Base-by-base conservation (phyloP, 2,329 filamentous ascomycete species). In the Huntiella decipiens region DNA sequence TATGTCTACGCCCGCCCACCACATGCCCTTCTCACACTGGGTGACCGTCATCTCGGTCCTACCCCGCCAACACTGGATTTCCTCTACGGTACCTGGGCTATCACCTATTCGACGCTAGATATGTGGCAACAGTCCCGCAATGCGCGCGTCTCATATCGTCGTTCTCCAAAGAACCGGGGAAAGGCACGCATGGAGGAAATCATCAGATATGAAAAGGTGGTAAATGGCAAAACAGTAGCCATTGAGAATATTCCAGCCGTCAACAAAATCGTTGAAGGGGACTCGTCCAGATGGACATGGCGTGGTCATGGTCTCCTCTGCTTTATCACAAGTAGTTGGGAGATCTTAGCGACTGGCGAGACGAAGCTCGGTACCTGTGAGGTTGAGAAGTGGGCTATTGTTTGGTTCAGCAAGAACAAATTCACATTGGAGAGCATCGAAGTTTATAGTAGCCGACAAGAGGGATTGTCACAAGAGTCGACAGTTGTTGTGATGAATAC, bases 391-490 rank as follows among this genome's bases (percentile, higher is more conserved):
- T 93, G 82, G 82, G 75, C 73, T 1, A 82, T 93, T 11, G 92
- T 82, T 4, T 88, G 79, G 68, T 93, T 93, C 60, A 77, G 79
- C 51, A 78, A 82, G 56, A 92, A 82, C 17, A 53, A 87, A 38
- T 92, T 93, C 54, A 91, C 84, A 5, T 79, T 80, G 51, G 82
- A 84, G 47, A 85, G 85, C 0, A 56, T 93, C 28, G 85, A 93
- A 61, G 61, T 92, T 7, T 91, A 88, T 59, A 77, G 74, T 39
- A 68, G 80, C 53, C 66, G 69, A 12, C 68, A 62, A 44, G 70
- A 68, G 51, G 80, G 81, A 0, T 52, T 84, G 51, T 28, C 22
- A 28, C 22, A 2, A 28, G 22, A 28, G 22, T 28, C 22, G 22
- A 28, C n/a, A 15, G 16, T 44, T 11, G 37, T 38, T n/a, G 31